Conservation (phyloP, 2,329 filamentous ascomycete genomes). For the Fusarium concolor region DNA sequence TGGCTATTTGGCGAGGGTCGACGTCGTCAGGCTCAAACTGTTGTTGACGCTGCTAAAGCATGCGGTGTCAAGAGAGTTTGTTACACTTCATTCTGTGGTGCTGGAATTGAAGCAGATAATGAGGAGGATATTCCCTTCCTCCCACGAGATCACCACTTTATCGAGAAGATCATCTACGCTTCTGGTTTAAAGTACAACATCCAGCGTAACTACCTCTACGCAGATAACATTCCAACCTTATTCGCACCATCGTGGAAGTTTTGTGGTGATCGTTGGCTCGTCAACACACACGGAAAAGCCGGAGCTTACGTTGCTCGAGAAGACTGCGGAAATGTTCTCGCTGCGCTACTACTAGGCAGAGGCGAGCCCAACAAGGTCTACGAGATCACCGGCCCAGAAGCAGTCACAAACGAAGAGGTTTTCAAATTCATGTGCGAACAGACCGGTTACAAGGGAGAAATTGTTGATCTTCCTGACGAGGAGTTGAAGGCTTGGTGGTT, state of each 20-base stretch:
- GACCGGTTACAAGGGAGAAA: conserved; percentile 34
- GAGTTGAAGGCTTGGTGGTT: conserved; percentile 42
- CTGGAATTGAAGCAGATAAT: conserved; percentile 40
- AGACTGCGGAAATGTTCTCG: conserved; percentile 41
- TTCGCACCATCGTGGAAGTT: conserved; percentile 41
- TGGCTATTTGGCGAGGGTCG: conserved; percentile 43
- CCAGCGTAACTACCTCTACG: conserved; percentile 43
- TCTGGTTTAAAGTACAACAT: conserved; percentile 41
- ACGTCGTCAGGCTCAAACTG: conserved; percentile 36
- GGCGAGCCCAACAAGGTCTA: conserved; percentile 42
- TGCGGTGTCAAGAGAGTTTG: conserved; percentile 41
- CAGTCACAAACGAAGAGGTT: conserved; percentile 36
- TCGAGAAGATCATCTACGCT: conserved; percentile 39
- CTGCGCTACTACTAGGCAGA: conserved; percentile 31
- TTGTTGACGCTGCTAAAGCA: conserved; percentile 40
- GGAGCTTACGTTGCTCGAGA: conserved; percentile 42
- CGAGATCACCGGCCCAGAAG: conserved; percentile 38
- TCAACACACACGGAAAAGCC: conserved; percentile 36
- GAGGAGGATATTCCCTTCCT: conserved; percentile 45
- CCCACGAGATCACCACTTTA: conserved; percentile 41
- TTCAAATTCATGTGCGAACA: conserved; percentile 41
- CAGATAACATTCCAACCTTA: conserved; percentile 39
- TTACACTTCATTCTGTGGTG: conserved; percentile 43
- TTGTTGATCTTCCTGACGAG: conserved; percentile 41
- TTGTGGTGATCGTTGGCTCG: conserved; percentile 41